Conservation (phyloP, 768 basidiomycete species). For the Gloeostereum incarnatum region DNA sequence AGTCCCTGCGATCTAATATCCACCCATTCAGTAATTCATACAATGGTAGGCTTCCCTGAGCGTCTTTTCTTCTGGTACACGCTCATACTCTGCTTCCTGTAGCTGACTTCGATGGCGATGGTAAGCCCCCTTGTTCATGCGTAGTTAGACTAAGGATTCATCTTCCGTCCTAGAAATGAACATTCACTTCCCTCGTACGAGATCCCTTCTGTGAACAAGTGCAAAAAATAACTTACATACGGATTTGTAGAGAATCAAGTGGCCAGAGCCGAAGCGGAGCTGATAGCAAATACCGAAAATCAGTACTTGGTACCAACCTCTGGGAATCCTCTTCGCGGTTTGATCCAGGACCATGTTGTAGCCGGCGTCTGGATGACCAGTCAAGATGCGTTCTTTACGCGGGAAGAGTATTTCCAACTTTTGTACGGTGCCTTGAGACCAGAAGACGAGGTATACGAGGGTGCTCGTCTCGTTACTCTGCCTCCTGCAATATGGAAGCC, state of each 20-base stretch:
- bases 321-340: constrained; percentile 92
- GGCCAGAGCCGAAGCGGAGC: constrained; percentile 87
- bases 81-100: constrained; percentile 4
- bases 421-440: constrained; percentile 91
- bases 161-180: constrained; percentile 76
- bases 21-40: constrained; percentile 75
- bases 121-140: constrained; percentile 23
- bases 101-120: constrained; percentile 94
- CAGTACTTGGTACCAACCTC: constrained; percentile 99
- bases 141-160: constrained; percentile 9
- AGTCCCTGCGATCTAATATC: background rate
- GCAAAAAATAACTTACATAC: background rate
- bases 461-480: constrained; percentile 64
- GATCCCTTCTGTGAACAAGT: background rate
- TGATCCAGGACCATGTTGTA: constrained; percentile 98
- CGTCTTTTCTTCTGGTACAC: constrained; percentile 1
- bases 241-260: constrained; percentile 73
- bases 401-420: constrained; percentile 94
- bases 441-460: constrained; percentile 60
- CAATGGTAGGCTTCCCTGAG: constrained; percentile 49
- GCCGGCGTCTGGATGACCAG: constrained; percentile 99
- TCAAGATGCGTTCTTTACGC: constrained; percentile 88
- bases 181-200: constrained; percentile 94
- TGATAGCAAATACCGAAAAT: constrained; percentile 96
- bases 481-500: constrained; percentile 94